phyloP scores from a whole-genome alignment of 768 basidiomycete genomes.

The Daedalea quercina region DNA sequence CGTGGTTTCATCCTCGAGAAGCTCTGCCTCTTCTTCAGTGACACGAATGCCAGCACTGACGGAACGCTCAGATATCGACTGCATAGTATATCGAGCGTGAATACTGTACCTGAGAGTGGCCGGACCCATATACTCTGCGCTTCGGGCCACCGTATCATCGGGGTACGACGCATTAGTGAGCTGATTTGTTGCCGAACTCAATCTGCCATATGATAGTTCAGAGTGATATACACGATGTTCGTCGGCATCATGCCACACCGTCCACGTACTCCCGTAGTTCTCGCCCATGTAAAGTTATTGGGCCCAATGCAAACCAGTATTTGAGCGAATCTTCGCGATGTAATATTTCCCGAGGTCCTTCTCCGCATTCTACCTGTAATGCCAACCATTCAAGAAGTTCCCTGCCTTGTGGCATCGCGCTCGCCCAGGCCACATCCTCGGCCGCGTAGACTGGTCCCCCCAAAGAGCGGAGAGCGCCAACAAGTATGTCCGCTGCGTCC shows the following conservation, averaged over 20 bases:
- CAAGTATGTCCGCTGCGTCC: not conserved
- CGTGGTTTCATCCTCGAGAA: constrained; percentile 22
- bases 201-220: no score
- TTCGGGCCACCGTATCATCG: no score
- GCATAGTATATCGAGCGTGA: not conserved
- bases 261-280: no score
- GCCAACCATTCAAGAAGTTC: constrained; percentile 28
- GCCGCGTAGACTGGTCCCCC: constrained; percentile 24
- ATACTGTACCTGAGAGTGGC: not conserved
- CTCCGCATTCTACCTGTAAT: constrained; percentile 15
- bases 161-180: no score
- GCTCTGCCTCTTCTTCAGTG: constrained; percentile 21
- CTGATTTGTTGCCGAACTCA: no score
- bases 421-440: constrained; percentile 28
- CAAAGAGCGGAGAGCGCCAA: constrained; percentile 9
- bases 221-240: no score
- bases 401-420: constrained; percentile 26
- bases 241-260: no score
- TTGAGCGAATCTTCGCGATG: not conserved
- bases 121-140: not conserved
- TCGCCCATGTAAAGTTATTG: constrained; percentile 24
- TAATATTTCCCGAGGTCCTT: not conserved
- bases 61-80: not conserved
- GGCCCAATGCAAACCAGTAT: constrained; percentile 16
- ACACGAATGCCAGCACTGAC: constrained; percentile 20